Base-by-base conservation (phyloP, 108 stramenopile genomes). In the Nitzschia sp. region DNA sequence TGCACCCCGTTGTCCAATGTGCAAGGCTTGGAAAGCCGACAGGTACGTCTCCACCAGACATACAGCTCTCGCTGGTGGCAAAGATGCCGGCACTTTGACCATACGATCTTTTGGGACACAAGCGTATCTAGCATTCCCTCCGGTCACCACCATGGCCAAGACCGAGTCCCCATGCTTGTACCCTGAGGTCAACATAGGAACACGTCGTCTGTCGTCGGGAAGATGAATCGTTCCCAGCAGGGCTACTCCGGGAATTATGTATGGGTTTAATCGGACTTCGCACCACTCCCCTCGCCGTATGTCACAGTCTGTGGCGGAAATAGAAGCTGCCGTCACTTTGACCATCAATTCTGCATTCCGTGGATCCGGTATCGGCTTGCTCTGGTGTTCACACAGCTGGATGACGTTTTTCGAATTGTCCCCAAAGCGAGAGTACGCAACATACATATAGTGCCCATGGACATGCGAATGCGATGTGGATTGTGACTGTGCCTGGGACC, bases 1-100 rank as follows among this genome's bases (percentile, higher is more conserved):
- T 22, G 69, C 72, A 10, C 54, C 24, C 25, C 61, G 74, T 51
- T 79, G 81, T 26, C 79, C 83, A 1, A 82, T 50, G 55, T 87
- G 85, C 39, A 89, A 63, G 12, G 81, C 75, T 69, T 87, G 85
- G 51, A 89, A 87, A 14, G 91, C 91, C 11, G 81, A 46, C 69
- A 92, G 77, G 63, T 87, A 92, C n/a, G 81, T 84, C 46, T 89
- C 86, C 44, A 80, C 72, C 70, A 92, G 62, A 61, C 88, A 89
- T 12, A 77, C 72, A 10, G 84, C 84, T 26, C n/a, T 34, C n/a
- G 79, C 71, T 19, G 81, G 74, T 25, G 64, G 51, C 11, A 72
- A 10, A 17, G 71, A 57, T 24, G 38, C 38, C 8, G 88, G 76
- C 50, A 89, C 80, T 42, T 88, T 86, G 58, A 86, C 53, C 17